Evolutionary conservation across 2,329 filamentous ascomycete genomes (phyloP).

Genomic region (Lachnum nothofagi): DNA sequence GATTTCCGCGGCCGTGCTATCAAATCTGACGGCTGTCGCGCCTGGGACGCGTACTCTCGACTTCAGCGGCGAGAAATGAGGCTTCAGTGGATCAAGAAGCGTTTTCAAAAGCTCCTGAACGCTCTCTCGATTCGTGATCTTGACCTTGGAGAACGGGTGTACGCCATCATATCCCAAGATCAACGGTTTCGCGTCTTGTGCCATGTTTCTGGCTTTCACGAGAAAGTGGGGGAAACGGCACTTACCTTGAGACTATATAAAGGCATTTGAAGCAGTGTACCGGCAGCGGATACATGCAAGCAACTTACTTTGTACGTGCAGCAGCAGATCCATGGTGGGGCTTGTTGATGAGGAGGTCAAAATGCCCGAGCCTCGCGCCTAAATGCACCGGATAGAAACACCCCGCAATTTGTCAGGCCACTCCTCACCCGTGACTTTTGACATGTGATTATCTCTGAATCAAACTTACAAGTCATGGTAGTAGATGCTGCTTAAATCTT

Average conservation of each 20-base stretch:
- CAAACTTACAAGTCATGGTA: not conserved
- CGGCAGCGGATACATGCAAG: conserved; percentile 10
- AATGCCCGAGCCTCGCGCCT: conserved; percentile 4
- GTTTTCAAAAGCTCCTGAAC: conserved; percentile 58
- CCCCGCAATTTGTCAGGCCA: not conserved
- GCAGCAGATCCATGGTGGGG: not conserved
- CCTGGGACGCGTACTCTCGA: conserved; percentile 63
- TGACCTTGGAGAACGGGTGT: conserved; percentile 53
- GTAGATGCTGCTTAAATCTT: too few species aligned
- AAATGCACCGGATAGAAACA: conserved; percentile 3
- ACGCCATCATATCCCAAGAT: conserved; percentile 46
- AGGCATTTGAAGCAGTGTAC: conserved; percentile 3
- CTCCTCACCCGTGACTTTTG: not conserved
- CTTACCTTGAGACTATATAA: conserved; percentile 12
- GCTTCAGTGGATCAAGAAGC: conserved; percentile 64
- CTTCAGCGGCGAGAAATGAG: conserved; percentile 64
- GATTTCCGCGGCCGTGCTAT: conserved; percentile 70
- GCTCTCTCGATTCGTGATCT: conserved; percentile 46
- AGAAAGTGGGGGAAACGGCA: not conserved
- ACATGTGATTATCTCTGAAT: not conserved
- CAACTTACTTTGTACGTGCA: not conserved
- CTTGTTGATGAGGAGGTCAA: conserved; percentile 4
- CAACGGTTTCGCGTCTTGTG: conserved; percentile 15
- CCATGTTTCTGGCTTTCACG: conserved; percentile 1
- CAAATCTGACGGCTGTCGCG: conserved; percentile 69